These are phyloP conservation scores for Botrytis byssoidea DNA, from an alignment of 2,329 filamentous ascomycete genomes.

Conservation along the genomic window DNA sequence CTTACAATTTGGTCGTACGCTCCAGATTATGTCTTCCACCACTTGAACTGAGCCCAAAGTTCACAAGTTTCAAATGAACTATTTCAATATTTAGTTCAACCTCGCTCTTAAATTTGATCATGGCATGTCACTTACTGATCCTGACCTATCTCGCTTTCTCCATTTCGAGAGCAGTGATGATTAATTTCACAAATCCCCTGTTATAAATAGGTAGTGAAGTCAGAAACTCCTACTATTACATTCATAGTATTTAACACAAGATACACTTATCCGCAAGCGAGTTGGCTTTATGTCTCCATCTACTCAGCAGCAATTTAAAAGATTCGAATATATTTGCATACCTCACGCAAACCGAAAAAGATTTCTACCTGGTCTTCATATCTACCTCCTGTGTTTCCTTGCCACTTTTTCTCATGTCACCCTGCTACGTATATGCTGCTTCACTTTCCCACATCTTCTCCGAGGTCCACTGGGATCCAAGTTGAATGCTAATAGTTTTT, in stretches of 20 bases:
- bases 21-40: not conserved
- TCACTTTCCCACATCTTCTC: not conserved
- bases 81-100: not conserved
- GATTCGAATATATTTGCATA: not conserved
- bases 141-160: not conserved
- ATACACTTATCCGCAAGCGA: not conserved
- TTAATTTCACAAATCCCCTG: not conserved
- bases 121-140: not conserved
- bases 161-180: not conserved
- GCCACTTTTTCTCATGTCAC: not conserved
- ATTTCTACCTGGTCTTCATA: not conserved
- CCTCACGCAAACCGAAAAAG: not conserved
- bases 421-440: not conserved
- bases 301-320: not conserved
- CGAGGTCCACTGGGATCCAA: not conserved
- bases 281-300: not conserved
- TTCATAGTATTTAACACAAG: not conserved
- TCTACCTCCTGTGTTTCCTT: not conserved
- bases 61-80: not conserved
- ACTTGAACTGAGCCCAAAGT: not conserved
- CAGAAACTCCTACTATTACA: not conserved
- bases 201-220: not conserved
- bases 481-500: not conserved
- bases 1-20: not conserved
- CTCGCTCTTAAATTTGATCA: not conserved